Evolutionary conservation across 2,329 filamentous ascomycete species (phyloP).

Genomic region (Grosmannia clavigera): DNA sequence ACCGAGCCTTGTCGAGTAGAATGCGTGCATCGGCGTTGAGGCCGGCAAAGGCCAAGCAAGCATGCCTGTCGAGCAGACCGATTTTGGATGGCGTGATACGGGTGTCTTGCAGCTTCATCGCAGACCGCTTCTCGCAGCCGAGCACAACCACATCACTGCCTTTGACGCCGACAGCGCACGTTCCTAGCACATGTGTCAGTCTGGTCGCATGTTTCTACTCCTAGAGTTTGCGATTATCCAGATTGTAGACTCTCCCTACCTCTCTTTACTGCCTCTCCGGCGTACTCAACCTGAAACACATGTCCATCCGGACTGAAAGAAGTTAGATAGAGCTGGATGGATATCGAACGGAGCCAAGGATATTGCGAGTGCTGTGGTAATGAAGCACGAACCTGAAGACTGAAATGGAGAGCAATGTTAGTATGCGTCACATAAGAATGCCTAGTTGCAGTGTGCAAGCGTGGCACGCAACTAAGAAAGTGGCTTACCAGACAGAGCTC

Average conservation of each 20-base stretch:
- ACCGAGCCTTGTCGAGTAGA: conserved; percentile 90
- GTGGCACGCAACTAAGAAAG: not conserved
- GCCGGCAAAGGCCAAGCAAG: conserved; percentile 92
- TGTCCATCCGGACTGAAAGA: conserved; percentile 81
- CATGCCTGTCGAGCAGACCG: conserved; percentile 80
- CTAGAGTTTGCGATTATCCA: not conserved
- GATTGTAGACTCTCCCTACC: conserved; percentile 36
- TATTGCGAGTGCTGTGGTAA: not conserved
- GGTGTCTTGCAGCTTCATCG: conserved; percentile 99
- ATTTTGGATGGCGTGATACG: conserved; percentile 99
- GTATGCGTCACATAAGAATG: conserved; percentile 13
- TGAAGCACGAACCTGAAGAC: conserved; percentile 62
- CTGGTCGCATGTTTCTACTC: not conserved
- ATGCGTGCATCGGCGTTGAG: conserved; percentile 97
- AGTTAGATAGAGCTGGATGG: conserved; percentile 1
- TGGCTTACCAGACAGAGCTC: conserved; percentile 86
- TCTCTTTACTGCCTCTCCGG: conserved; percentile 95
- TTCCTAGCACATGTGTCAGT: conserved; percentile 43
- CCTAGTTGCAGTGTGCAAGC: not conserved
- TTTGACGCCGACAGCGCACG: conserved; percentile 96
- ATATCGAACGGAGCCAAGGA: not conserved
- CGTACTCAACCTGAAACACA: conserved; percentile 99
- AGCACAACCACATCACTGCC: conserved; percentile 88
- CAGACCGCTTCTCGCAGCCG: conserved; percentile 96
- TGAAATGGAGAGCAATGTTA: conserved; percentile 33